A percentile compares a stretch with the other conserved stretches of the same genome.
Conservation (phyloP, 1,284 basidiomycete genomes). For the Pseudozyma flocculosa region DNA sequence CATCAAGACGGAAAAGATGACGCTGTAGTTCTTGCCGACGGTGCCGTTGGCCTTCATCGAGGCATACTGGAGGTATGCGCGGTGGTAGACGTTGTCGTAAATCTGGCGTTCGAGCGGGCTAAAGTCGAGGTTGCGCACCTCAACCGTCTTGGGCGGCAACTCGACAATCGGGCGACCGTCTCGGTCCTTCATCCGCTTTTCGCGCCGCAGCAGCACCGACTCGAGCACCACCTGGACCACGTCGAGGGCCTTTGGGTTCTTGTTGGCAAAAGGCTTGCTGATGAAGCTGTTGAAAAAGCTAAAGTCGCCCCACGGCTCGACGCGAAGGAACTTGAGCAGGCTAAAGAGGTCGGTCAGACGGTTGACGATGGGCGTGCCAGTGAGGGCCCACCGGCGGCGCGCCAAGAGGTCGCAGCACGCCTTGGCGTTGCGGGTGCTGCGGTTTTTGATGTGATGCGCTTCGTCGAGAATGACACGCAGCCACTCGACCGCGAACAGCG, state of each 20-base stretch:
- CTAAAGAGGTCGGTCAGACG: slow-evolving; percentile 79
- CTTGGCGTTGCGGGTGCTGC: slow-evolving; percentile 83
- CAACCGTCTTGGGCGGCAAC: slow-evolving; percentile 78
- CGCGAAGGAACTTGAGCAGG: slow-evolving; percentile 69
- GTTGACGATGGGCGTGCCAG: slow-evolving; percentile 94
- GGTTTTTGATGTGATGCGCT: slow-evolving; percentile 92
- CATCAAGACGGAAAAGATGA: slow-evolving; percentile 60
- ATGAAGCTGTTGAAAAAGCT: slow-evolving; percentile 56
- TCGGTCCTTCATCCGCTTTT: slow-evolving; percentile 85
- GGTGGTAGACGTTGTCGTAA: slow-evolving; percentile 56
- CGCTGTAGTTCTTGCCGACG: slow-evolving; percentile 55
- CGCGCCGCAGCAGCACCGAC: slow-evolving; percentile 72
- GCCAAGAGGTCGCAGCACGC: slow-evolving; percentile 83
- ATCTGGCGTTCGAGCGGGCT: slow-evolving; percentile 54
- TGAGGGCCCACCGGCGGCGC: slow-evolving; percentile 84
- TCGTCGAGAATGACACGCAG: slow-evolving; percentile 66
- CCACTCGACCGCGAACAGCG: slow-evolving; percentile 53
- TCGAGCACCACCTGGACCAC: slow-evolving; percentile 55
- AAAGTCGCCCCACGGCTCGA: slow-evolving; percentile 74
- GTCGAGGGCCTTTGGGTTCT: slow-evolving; percentile 50
- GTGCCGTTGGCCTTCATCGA: slow-evolving; percentile 42
- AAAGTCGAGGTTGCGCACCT: slow-evolving; percentile 43
- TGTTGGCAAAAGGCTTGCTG: slow-evolving; percentile 52
- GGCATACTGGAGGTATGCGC: slow-evolving; percentile 49
- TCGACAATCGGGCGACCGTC: slow-evolving; percentile 87